Conservation (phyloP, 129 eudicot genomes). For the Escallonia herrerae region DNA sequence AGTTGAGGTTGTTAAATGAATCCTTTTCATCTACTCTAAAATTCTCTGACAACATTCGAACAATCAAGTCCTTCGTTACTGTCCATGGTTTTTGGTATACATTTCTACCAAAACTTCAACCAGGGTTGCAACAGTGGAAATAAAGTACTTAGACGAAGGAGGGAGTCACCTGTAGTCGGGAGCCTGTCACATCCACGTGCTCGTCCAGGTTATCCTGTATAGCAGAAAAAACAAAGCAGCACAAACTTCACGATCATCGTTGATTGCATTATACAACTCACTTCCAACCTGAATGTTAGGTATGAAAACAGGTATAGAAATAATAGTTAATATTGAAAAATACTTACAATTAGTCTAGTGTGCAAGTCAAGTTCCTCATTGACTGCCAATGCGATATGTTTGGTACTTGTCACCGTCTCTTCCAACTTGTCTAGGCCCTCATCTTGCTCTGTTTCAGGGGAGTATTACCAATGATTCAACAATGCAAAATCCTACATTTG, state of each 20-base stretch:
- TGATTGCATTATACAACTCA: not conserved
- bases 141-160: not conserved
- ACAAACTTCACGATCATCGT: not conserved
- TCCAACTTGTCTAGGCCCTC: conserved; percentile 93
- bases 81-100: no score
- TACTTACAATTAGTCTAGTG: conserved; percentile 83
- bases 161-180: conserved; percentile 69
- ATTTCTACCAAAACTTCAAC: not conserved
- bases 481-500: not conserved
- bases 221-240: conserved; percentile 12
- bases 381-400: conserved; percentile 91
- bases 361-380: conserved; percentile 94
- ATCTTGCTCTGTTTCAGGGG: conserved; percentile 66
- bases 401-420: conserved; percentile 83
- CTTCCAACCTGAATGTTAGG: conserved; percentile 5
- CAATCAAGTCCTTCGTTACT: no score
- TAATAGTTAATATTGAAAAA: not conserved
- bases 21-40: no score
- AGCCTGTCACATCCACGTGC: conserved; percentile 81
- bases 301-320: not conserved
- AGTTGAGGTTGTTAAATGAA: no score
- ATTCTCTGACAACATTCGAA: no score
- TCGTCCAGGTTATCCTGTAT: conserved; percentile 83
- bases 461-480: not conserved
- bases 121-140: not conserved